These are phyloP conservation scores for Teunomyces panamensis DNA, from an alignment of 805 yeast species.

Conservation along the genomic window DNA sequence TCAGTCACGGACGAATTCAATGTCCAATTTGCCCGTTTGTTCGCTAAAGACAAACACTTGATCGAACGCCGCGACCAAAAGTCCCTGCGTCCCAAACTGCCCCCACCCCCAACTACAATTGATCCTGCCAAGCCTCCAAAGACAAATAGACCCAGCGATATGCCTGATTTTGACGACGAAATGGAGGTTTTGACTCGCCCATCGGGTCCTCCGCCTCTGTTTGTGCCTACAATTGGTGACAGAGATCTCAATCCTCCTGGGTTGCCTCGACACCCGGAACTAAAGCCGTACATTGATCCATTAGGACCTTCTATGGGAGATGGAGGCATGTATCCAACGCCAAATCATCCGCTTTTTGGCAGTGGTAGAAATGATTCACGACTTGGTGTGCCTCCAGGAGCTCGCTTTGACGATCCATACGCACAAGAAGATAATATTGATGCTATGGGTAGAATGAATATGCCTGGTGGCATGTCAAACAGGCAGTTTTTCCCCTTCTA, in stretches of 20 bases:
- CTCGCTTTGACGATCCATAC: constrained; percentile 52
- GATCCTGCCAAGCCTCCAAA: constrained; percentile 3
- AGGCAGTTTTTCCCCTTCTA: background rate
- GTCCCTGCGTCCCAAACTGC: background rate
- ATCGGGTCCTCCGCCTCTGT: constrained; percentile 3
- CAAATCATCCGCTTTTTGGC: constrained; percentile 52
- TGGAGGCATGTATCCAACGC: constrained; percentile 57
- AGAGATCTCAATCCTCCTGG: constrained; percentile 50
- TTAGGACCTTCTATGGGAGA: constrained; percentile 19
- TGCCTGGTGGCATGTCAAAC: constrained; percentile 2
- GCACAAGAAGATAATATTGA: constrained; percentile 42
- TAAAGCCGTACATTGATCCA: constrained; percentile 46
- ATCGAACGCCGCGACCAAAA: background rate
- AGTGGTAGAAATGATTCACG: constrained; percentile 17
- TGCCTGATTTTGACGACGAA: constrained; percentile 57
- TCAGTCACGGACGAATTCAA: background rate
- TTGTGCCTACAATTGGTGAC: constrained; percentile 42
- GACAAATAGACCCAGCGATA: constrained; percentile 28
- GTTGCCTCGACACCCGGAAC: constrained; percentile 37
- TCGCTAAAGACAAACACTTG: background rate
- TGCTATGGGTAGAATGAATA: constrained; percentile 37
- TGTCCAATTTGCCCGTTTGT: background rate
- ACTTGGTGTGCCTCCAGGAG: constrained; percentile 43
- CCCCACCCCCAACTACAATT: background rate
- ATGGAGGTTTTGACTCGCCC: constrained; percentile 32